Conservation (phyloP, 306 rosid species). For the Parietaria judaica region DNA sequence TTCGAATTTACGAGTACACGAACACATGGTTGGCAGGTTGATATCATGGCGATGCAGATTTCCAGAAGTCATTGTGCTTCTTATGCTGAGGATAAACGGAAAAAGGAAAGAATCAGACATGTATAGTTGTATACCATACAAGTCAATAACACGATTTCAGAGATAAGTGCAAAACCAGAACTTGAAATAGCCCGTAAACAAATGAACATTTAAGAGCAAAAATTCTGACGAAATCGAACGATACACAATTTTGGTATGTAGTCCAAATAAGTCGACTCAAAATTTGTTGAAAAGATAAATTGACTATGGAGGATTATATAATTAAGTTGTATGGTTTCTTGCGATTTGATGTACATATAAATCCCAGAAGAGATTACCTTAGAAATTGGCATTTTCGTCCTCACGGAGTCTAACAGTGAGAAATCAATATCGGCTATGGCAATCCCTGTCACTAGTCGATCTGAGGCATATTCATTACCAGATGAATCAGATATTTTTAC, state of each 20-base stretch:
- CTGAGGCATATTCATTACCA: conserved; percentile 27
- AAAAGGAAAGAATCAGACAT: not conserved
- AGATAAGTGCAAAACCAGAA: too few relatives aligned
- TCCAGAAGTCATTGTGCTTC: conserved; percentile 75
- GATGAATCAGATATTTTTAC: too few relatives aligned
- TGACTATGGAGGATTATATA: too few relatives aligned
- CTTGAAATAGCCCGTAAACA: too few relatives aligned
- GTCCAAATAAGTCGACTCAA: too few relatives aligned
- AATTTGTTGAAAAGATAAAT: too few relatives aligned
- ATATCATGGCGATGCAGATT: conserved; percentile 47
- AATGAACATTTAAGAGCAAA: too few relatives aligned
- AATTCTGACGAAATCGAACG: too few relatives aligned
- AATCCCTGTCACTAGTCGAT: conserved; percentile 74
- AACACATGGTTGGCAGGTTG: not conserved
- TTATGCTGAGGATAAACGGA: conserved; percentile 54
- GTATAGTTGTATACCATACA: too few relatives aligned
- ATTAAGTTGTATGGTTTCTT: not conserved
- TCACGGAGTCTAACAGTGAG: conserved; percentile 58
- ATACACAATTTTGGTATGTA: too few relatives aligned
- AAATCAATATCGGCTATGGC: conserved; percentile 76
- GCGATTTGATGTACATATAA: not conserved
- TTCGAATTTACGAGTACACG: too few relatives aligned
- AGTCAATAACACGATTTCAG: too few relatives aligned
- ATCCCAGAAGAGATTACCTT: conserved; percentile 33
- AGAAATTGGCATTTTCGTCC: conserved; percentile 80